Conservation (phyloP, 805 yeast genomes). For the Kuraishia ogatae region DNA sequence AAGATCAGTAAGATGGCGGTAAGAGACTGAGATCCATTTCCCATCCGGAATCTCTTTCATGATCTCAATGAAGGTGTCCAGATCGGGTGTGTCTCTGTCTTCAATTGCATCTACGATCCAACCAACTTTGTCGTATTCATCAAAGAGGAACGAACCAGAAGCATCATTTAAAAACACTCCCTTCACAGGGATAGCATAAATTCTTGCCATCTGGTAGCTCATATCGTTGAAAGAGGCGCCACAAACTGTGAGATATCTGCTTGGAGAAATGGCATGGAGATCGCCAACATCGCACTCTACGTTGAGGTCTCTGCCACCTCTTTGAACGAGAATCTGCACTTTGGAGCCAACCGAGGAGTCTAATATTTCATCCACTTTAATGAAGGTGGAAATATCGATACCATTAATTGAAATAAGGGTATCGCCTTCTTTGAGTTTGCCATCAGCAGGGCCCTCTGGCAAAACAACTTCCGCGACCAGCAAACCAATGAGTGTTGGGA, state of each 20-base stretch:
- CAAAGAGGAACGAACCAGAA: constrained; percentile 63
- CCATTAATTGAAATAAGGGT: constrained; percentile 68
- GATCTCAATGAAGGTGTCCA: constrained; percentile 70
- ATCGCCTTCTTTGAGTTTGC: constrained; percentile 75
- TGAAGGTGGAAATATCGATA: constrained; percentile 54
- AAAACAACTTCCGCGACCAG: constrained; percentile 75
- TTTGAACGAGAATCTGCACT: constrained; percentile 51
- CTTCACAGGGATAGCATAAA: constrained; percentile 71
- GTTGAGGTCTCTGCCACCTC: constrained; percentile 58
- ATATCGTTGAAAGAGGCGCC: constrained; percentile 84
- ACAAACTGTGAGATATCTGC: constrained; percentile 68
- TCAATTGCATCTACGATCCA: constrained; percentile 79
- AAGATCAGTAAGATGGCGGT: constrained; percentile 71
- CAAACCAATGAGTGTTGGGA: constrained; percentile 72
- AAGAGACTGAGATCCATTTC: constrained; percentile 58
- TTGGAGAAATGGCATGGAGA: constrained; percentile 76
- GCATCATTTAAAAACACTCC: constrained; percentile 81
- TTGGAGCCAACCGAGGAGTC: constrained; percentile 60
- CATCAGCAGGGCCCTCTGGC: constrained; percentile 81
- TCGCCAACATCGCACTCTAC: constrained; percentile 57
- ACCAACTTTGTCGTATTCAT: constrained; percentile 52
- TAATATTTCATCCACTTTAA: constrained; percentile 74
- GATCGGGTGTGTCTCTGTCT: constrained; percentile 62
- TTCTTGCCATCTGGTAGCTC: constrained; percentile 84
- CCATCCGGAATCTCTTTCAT: constrained; percentile 74